Evolutionary conservation across 1,139 yeast genomes (phyloP).

Genomic region (Scheffersomyces insectosa): DNA sequence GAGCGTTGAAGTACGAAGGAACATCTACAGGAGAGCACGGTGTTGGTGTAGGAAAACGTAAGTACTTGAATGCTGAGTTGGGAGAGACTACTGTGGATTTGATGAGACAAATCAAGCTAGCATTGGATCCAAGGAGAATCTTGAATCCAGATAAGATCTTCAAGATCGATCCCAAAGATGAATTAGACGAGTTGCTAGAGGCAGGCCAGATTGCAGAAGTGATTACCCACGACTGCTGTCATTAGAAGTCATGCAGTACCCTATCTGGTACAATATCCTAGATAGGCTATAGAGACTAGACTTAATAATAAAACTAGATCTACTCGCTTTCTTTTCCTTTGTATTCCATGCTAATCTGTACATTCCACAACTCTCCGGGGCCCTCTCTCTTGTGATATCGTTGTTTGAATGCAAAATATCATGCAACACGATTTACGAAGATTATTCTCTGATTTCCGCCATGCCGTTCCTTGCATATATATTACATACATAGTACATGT

Average conservation of each 20-base stretch:
- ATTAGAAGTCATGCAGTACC: background rate
- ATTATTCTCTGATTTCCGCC: too few species aligned
- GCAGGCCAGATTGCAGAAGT: constrained; percentile 14
- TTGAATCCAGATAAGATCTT: constrained; percentile 47
- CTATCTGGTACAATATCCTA: background rate
- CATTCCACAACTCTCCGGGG: too few species aligned
- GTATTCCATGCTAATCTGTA: too few species aligned
- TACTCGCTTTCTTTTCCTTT: too few species aligned
- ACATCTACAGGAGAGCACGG: constrained; percentile 53
- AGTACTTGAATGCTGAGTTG: constrained; percentile 36
- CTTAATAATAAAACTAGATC: too few species aligned
- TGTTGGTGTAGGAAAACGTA: constrained; percentile 47
- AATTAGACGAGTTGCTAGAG: constrained; percentile 29
- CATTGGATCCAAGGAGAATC: constrained; percentile 42
- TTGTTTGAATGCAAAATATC: too few species aligned
- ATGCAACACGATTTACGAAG: too few species aligned
- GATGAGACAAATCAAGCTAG: constrained; percentile 43
- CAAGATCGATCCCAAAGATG: constrained; percentile 38
- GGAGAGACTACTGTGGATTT: constrained; percentile 40
- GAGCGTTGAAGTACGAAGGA: constrained; percentile 47
- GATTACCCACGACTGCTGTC: background rate
- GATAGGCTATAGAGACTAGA: background rate
- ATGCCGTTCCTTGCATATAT: too few species aligned
- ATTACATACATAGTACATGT: too few species aligned
- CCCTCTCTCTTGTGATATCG: too few species aligned